A percentile compares a stretch with the other conserved stretches of the same genome.
These are phyloP conservation scores for Alternaria sp. DNA, from an alignment of 2,329 filamentous ascomycete species.

Conservation along the genomic window DNA sequence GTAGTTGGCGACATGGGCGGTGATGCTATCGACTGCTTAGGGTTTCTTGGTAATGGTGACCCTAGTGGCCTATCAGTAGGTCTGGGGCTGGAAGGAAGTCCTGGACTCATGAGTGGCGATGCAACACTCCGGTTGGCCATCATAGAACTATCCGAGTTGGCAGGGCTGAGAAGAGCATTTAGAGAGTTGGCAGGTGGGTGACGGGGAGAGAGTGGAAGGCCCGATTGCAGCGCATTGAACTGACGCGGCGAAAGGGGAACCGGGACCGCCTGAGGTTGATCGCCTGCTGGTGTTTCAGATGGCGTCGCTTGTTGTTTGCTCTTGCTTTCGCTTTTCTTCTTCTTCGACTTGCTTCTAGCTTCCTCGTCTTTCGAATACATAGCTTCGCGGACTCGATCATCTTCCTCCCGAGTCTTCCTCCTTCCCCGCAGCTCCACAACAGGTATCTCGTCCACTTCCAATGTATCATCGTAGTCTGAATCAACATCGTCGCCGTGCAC, in stretches of 20 bases:
- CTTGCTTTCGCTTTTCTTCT: constrained; percentile 66
- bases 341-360: constrained; percentile 75
- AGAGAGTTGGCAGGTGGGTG: constrained; percentile 49
- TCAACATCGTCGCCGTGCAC: constrained; percentile 70
- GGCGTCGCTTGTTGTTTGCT: constrained; percentile 51
- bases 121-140: constrained; percentile 51
- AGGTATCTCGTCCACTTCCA: constrained; percentile 72
- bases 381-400: constrained; percentile 79
- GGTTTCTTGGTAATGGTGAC: constrained; percentile 66
- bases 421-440: constrained; percentile 70
- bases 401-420: constrained; percentile 85
- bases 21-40: constrained; percentile 65
- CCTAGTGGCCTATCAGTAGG: constrained; percentile 67
- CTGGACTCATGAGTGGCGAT: constrained; percentile 66
- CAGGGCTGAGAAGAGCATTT: constrained; percentile 61
- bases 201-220: constrained; percentile 50
- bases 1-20: constrained; percentile 73
- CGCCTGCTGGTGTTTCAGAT: constrained; percentile 23
- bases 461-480: constrained; percentile 82
- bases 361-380: constrained; percentile 73
- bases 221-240: constrained; percentile 41
- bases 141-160: constrained; percentile 50
- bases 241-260: constrained; percentile 41
- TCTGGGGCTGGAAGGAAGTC: constrained; percentile 69
- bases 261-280: constrained; percentile 28